Conservation (phyloP, 2,329 filamentous ascomycete species). For the Fusarium verrucosum region DNA sequence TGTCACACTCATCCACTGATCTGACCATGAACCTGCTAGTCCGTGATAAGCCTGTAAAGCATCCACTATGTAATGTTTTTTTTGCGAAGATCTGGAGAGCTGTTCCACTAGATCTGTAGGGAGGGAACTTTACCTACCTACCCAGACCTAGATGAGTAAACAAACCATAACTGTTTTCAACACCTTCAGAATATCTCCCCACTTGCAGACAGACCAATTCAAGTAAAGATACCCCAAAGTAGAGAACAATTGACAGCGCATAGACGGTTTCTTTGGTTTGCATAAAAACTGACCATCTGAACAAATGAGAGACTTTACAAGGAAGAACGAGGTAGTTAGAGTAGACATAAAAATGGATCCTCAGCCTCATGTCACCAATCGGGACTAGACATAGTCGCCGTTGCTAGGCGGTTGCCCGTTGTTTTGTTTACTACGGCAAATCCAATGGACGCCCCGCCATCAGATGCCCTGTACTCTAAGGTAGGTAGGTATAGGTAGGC, state of each 20-base stretch:
- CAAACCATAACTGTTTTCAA: too few species aligned
- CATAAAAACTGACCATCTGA: constrained; percentile 17
- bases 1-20: not conserved
- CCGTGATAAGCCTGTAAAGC: constrained; percentile 4
- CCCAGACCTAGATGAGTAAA: not conserved
- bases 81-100: constrained; percentile 16
- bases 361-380: constrained; percentile 36
- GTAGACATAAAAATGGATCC: constrained; percentile 27
- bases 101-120: constrained; percentile 13
- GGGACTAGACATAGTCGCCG: constrained; percentile 24
- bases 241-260: constrained; percentile 5
- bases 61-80: constrained; percentile 24
- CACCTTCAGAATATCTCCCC: not conserved
- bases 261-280: constrained; percentile 10
- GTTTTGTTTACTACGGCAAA: constrained; percentile 49
- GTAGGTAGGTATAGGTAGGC: constrained; percentile 23
- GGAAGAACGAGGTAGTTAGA: constrained; percentile 33
- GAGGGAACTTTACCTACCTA: not conserved
- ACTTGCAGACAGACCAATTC: not conserved
- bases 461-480: constrained; percentile 14
- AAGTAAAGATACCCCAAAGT: not conserved
- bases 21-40: constrained; percentile 1
- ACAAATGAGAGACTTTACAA: constrained; percentile 29
- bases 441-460: constrained; percentile 41
- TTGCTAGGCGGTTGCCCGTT: constrained; percentile 48